Evolutionary conservation across 1,139 yeast genomes (phyloP), one percentile per base, ranked within the genome.

Genomic region (Pichia sp.): DNA sequence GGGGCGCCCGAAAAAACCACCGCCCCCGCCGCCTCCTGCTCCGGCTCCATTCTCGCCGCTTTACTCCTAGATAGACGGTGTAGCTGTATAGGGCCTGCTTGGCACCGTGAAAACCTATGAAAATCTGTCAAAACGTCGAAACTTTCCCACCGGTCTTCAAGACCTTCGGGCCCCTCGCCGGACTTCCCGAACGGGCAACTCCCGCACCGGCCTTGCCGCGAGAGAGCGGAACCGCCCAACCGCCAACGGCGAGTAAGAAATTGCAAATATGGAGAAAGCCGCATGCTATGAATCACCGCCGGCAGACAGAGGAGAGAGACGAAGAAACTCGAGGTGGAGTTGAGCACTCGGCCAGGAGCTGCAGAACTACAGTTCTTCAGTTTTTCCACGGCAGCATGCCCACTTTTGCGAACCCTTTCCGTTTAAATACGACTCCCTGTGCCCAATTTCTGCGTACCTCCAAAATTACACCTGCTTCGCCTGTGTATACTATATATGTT

Each of bases 21-120:
- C 17, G 7, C 50, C 52, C 4, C 55, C 56, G 14, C 56, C 54
- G 29, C 54, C 54, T n/a, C 54, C 51, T 12, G 46, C 53, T 7
- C 31, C 48, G n/a, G 20, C 17, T 3, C 27, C 34, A n/a, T 40
- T n/a, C 20, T 34, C 48, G n/a, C 54, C 40, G 30, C 42, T 49
- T 31, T 36, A 20, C 16, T 40, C 50, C 17, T 38, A 38, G 41
- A 38, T n/a, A 34, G 38, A 10, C n/a, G 29, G 29, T 27, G 29
- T 27, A 27, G 6, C 29, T 27, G 6, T 27, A 27, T 27, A 27
- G 29, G 6, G 4, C 29, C 29, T 27, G 6, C 29, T 27, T 7
- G 6, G 29, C 7, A 6, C 6, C 29, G 29, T 27, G 29, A 7
- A 27, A 27, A 27, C 29, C 4, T 27, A 7, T 27, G 7, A 27